phyloP scores from a whole-genome alignment of 148 eudicot species.

The Vaccinium myrtillus region DNA sequence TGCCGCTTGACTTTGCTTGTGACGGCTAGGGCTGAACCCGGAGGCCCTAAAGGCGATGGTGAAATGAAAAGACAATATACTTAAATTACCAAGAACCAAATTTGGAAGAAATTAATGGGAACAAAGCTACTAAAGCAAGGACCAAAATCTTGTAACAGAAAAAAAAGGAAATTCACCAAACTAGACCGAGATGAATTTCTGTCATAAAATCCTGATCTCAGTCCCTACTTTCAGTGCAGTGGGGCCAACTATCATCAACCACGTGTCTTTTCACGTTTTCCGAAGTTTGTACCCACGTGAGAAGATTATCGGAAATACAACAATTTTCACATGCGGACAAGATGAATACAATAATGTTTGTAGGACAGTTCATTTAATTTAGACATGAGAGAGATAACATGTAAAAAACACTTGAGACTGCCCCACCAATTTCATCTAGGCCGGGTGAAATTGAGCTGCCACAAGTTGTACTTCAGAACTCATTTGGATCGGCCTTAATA shows the following conservation, averaged over 20 bases:
- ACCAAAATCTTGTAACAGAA: neutral
- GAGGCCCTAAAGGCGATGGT: too few relatives aligned
- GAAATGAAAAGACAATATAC: neutral
- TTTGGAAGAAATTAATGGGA: neutral
- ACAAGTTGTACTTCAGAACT: neutral
- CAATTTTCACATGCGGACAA: too few relatives aligned
- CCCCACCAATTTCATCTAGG: constrained; percentile 9
- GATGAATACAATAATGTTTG: neutral
- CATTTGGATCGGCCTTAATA: constrained; percentile 16
- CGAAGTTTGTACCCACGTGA: neutral
- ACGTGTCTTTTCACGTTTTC: neutral
- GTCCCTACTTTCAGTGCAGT: neutral
- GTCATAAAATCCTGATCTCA: neutral
- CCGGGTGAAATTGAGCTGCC: constrained; percentile 22
- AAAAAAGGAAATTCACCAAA: neutral
- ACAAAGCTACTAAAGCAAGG: neutral
- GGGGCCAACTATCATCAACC: neutral
- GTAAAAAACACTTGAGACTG: constrained; percentile 18
- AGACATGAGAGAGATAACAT: constrained; percentile 9
- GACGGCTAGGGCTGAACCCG: too few relatives aligned
- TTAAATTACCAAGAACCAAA: neutral
- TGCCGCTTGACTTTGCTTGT: too few relatives aligned
- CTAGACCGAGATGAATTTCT: neutral
- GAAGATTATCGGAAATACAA: too few relatives aligned
- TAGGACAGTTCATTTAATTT: neutral